Evolutionary conservation across 805 yeast species (phyloP), one percentile per base, ranked within the genome.

Genomic region (Lipomyces spencermartinsiae): DNA sequence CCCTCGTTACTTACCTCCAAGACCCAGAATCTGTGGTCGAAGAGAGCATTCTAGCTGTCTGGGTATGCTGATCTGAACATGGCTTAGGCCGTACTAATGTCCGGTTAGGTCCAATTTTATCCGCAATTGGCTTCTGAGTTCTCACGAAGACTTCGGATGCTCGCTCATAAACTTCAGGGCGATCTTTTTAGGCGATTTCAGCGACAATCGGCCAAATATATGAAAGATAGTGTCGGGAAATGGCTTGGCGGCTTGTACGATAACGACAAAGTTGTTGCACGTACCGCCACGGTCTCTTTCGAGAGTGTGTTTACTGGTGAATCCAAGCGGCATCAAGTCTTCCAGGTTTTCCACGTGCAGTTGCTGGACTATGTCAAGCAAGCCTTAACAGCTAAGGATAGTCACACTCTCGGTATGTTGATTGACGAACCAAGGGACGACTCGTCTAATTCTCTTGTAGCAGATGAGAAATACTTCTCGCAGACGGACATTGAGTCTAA

Each of bases 191-290:
- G 74, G 16, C 64, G 72, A 0, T 76, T 89, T 9, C 87, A 87
- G 12, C 91, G 88, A 72, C 79, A 80, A 54, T 86, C 86, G 65
- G 80, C 88, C 33, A 90, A 86, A 71, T 89, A 89, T 76, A 80
- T 94, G 69, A 87, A 87, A 68, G 89, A 90, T 71, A 83, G 90
- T 0, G 82, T 92, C 7, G 95, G 97, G 0, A 79, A 89, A 0
- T 87, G 97, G 87, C 74, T 93, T 4, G 82, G 86, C 34, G 97
- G 97, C 0, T 74, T 83, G 1, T 89, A 83, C 75, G 98, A 94
- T 73, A 74, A 83, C 1, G 98, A 93, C 71, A 77, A 86, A 58
- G 69, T 83, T 1, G 94, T 90, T 0, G 80, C 89, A 0, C 80
- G 78, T 37, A 77, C 87, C 0, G 85, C 92, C 16, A 73, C 74